A percentile compares a stretch with the other conserved stretches of the same genome.
Evolutionary conservation across 1,284 basidiomycete genomes (phyloP).

Genomic region (Ustilago trichophora): DNA sequence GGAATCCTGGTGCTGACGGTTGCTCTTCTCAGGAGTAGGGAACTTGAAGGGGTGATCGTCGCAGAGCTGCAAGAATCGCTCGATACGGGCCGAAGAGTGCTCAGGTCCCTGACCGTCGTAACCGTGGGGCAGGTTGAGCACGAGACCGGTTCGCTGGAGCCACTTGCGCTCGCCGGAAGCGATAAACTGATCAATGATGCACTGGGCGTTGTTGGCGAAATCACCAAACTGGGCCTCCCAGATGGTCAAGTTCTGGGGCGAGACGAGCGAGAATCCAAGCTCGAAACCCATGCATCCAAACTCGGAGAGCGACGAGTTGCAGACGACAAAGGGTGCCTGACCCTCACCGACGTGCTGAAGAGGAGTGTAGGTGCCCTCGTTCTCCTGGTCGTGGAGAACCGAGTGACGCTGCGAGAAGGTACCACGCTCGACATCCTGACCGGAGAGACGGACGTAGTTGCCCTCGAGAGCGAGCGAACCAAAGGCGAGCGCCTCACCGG

Average conservation of each 20-base stretch:
- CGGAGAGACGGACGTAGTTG: slow-evolving; percentile 92
- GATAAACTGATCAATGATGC: slow-evolving; percentile 99
- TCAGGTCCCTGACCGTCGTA: slow-evolving; percentile 99
- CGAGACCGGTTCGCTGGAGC: slow-evolving; percentile 92
- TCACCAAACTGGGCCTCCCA: slow-evolving; percentile 99
- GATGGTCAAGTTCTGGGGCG: slow-evolving; percentile 89
- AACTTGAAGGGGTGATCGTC: slow-evolving; percentile 95
- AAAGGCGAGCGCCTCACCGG: slow-evolving; percentile 97
- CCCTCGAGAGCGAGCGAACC: slow-evolving; percentile 91
- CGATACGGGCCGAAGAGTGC: slow-evolving; percentile 94
- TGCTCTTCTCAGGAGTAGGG: slow-evolving; percentile 87
- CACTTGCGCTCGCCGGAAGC: slow-evolving; percentile 98
- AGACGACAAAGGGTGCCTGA: slow-evolving; percentile 91
- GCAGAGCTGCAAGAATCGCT: slow-evolving; percentile 96
- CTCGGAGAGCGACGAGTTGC: slow-evolving; percentile 97
- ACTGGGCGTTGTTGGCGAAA: slow-evolving; percentile 81
- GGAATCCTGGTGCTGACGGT: slow-evolving; percentile 96
- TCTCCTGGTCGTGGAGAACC: slow-evolving; percentile 93
- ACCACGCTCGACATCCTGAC: slow-evolving; percentile 98
- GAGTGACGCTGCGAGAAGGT: slow-evolving; percentile 99
- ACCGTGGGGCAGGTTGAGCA: slow-evolving; percentile 87
- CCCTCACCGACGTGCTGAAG: slow-evolving; percentile 85
- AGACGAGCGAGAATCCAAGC: slow-evolving; percentile 97
- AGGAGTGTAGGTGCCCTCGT: slow-evolving; percentile 87
- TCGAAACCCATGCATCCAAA: slow-evolving; percentile 96